phyloP scores from a whole-genome alignment of 371 early-diverging fungal species.

The Apophysomyces variabilis region DNA sequence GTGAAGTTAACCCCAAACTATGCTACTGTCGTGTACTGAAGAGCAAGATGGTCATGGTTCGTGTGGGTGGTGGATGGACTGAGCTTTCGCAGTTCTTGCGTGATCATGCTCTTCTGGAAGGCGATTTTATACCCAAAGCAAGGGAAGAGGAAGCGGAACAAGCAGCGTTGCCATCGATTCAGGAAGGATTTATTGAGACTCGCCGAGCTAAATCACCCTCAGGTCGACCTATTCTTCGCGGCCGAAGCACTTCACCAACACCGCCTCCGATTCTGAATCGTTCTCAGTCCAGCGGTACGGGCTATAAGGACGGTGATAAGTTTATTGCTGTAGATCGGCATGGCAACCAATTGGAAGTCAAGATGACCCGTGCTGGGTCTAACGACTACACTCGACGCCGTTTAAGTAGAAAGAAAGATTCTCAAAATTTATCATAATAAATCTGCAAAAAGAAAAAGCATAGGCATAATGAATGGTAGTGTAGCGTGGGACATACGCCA shows the following conservation, averaged over 20 bases:
- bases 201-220: conserved; percentile 24
- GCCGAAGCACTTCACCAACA: conserved; percentile 9
- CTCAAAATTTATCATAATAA: conserved; percentile 4
- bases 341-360: conserved; percentile 50
- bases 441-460: background rate
- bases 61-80: conserved; percentile 83
- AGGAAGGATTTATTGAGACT: conserved; percentile 52
- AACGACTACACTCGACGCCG: conserved; percentile 3
- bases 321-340: conserved; percentile 49
- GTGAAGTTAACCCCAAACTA: conserved; percentile 69
- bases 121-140: conserved; percentile 45
- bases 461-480: background rate
- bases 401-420: conserved; percentile 5
- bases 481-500: conserved; percentile 6
- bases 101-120: conserved; percentile 49
- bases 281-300: conserved; percentile 21
- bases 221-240: conserved; percentile 13
- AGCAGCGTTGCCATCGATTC: conserved; percentile 29
- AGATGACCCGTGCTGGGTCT: conserved; percentile 32
- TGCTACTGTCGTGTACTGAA: conserved; percentile 75
- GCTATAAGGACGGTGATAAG: conserved; percentile 49
- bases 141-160: conserved; percentile 30
- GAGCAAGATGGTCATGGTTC: conserved; percentile 77
- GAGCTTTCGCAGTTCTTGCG: conserved; percentile 65
- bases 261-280: conserved; percentile 15